These are phyloP conservation scores for Pichia nakasei DNA, from an alignment of 805 yeast genomes.

Conservation along the genomic window DNA sequence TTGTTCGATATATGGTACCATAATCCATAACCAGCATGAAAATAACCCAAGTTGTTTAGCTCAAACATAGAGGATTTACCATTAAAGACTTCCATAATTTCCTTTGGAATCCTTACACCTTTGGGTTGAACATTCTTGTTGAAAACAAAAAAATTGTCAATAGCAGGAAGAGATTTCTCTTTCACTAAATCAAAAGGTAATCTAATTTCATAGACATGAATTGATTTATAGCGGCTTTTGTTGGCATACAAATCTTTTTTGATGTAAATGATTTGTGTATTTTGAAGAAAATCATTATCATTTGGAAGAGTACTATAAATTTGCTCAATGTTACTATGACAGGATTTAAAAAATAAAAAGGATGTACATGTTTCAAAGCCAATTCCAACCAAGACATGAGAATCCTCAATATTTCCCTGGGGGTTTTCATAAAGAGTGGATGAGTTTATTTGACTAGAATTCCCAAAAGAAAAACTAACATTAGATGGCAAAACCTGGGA, in stretches of 20 bases:
- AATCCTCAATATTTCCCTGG: neutral
- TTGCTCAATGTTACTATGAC: neutral
- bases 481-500: too few species aligned
- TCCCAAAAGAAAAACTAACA: too few species aligned
- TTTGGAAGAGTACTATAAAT: neutral
- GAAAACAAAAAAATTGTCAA: conserved; percentile 1
- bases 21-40: conserved; percentile 32
- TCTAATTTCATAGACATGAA: conserved; percentile 3
- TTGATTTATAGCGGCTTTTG: neutral
- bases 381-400: neutral
- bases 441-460: too few species aligned
- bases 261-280: neutral
- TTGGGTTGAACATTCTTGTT: neutral
- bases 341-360: conserved; percentile 2
- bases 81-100: neutral
- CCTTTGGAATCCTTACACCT: neutral
- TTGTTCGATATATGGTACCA: conserved; percentile 39
- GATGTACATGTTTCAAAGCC: conserved; percentile 2
- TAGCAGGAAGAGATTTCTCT: neutral
- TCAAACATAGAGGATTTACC: neutral
- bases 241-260: neutral
- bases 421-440: too few species aligned
- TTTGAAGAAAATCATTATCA: neutral
- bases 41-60: conserved; percentile 8
- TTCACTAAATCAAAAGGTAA: neutral